A percentile compares a stretch with the other conserved stretches of the same genome.
These are phyloP conservation scores for Clavispora carvajalis DNA, from an alignment of 805 yeast species.

Conservation along the genomic window DNA sequence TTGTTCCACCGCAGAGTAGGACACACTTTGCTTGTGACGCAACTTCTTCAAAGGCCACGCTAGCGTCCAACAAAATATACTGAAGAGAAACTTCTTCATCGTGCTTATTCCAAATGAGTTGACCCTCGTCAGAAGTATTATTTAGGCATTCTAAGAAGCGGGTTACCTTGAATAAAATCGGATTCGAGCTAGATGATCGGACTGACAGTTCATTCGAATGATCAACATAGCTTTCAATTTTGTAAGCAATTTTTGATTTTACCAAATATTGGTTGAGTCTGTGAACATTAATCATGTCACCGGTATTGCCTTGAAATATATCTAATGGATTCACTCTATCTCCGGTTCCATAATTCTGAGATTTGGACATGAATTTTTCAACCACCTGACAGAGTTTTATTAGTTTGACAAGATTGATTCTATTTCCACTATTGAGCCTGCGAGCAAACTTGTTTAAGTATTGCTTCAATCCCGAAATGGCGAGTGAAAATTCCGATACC, in stretches of 20 bases:
- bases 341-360: conserved; percentile 44
- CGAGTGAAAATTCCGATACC: conserved; percentile 38
- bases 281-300: conserved; percentile 67
- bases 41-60: conserved; percentile 60
- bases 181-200: conserved; percentile 30
- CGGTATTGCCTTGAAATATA: conserved; percentile 54
- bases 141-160: conserved; percentile 60
- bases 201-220: conserved; percentile 5
- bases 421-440: conserved; percentile 64
- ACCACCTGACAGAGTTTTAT: conserved; percentile 51
- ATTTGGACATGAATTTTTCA: conserved; percentile 38
- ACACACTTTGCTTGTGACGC: conserved; percentile 64
- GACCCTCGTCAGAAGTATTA: conserved; percentile 78
- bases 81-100: conserved; percentile 37
- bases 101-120: conserved; percentile 55
- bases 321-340: conserved; percentile 44
- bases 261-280: conserved; percentile 59
- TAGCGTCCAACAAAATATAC: conserved; percentile 77
- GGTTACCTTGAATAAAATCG: conserved; percentile 60
- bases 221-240: conserved; percentile 68
- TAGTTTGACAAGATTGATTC: conserved; percentile 63
- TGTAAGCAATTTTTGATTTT: conserved; percentile 73
- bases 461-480: conserved; percentile 44
- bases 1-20: conserved; percentile 88
- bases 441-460: conserved; percentile 60